phyloP scores from a whole-genome alignment of 345 rosid genomes.

The Sisymbrium irio region DNA sequence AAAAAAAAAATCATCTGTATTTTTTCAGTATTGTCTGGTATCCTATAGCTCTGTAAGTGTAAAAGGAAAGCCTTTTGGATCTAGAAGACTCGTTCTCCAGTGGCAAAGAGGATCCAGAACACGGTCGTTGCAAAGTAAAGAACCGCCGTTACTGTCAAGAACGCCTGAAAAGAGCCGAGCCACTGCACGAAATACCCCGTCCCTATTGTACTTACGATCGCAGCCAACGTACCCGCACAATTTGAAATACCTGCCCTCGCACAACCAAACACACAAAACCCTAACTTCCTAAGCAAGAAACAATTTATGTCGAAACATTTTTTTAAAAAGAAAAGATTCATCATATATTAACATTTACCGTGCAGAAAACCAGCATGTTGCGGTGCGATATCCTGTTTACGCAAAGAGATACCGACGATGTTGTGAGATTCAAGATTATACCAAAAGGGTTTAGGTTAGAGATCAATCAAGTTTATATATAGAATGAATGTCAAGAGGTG shows the following conservation, averaged over 20 bases:
- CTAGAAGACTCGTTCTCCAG: conserved; percentile 83
- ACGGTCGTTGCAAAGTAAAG: conserved; percentile 71
- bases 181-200: conserved; percentile 89
- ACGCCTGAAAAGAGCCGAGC: conserved; percentile 91
- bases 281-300: conserved; percentile 22
- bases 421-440: conserved; percentile 15
- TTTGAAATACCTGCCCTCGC: conserved; percentile 61
- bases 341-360: conserved; percentile 40
- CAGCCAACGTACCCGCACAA: conserved; percentile 90
- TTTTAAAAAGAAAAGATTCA: neutral
- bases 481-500: neutral
- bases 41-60: neutral
- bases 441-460: neutral
- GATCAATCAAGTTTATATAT: neutral
- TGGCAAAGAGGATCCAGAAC: conserved; percentile 70
- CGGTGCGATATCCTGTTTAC: conserved; percentile 89
- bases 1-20: neutral
- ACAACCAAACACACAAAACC: conserved; percentile 6
- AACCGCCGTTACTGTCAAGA: conserved; percentile 68
- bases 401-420: conserved; percentile 2
- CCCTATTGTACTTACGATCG: conserved; percentile 90
- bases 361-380: conserved; percentile 82
- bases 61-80: neutral
- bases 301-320: neutral
- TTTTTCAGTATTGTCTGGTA: neutral